Percentiles rank a stretch among this genome's conserved stretches.
Conservation (phyloP, 2,329 filamentous ascomycete genomes). For the Trematosphaeria pertusa region DNA sequence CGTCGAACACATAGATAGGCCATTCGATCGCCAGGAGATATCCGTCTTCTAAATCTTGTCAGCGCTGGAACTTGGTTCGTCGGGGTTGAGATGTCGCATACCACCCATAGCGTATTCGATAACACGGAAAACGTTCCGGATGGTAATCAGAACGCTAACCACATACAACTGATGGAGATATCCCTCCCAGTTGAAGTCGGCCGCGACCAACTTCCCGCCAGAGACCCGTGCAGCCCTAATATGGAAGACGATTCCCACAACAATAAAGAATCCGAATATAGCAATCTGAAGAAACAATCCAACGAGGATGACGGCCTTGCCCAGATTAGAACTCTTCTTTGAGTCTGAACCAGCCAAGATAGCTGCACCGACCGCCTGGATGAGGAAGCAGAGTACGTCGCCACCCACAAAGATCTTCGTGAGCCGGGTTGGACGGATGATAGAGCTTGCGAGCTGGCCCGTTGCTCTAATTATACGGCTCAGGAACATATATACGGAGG, state of each 20-base stretch:
- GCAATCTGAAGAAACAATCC: constrained; percentile 63
- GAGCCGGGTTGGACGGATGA: constrained; percentile 52
- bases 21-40: constrained; percentile 10
- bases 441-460: constrained; percentile 45
- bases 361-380: constrained; percentile 52
- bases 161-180: constrained; percentile 43
- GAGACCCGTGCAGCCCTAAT: constrained; percentile 32
- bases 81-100: too few relatives aligned
- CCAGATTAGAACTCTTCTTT: constrained; percentile 32
- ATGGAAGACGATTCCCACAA: constrained; percentile 57
- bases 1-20: constrained; percentile 15
- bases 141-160: constrained; percentile 49
- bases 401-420: constrained; percentile 61
- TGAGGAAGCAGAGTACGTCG: constrained; percentile 58
- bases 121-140: constrained; percentile 54
- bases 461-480: constrained; percentile 43
- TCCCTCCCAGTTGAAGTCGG: constrained; percentile 34
- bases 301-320: constrained; percentile 57
- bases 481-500: constrained; percentile 52
- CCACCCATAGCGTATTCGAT: constrained; percentile 49
- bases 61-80: background rate
- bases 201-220: background rate
- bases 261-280: constrained; percentile 62
- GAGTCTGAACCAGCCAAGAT: constrained; percentile 35
- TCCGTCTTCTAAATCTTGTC: constrained; percentile 5